Evolutionary conservation across 2,329 filamentous ascomycete species (phyloP).

Genomic region (Simplicillium aogashimaense): DNA sequence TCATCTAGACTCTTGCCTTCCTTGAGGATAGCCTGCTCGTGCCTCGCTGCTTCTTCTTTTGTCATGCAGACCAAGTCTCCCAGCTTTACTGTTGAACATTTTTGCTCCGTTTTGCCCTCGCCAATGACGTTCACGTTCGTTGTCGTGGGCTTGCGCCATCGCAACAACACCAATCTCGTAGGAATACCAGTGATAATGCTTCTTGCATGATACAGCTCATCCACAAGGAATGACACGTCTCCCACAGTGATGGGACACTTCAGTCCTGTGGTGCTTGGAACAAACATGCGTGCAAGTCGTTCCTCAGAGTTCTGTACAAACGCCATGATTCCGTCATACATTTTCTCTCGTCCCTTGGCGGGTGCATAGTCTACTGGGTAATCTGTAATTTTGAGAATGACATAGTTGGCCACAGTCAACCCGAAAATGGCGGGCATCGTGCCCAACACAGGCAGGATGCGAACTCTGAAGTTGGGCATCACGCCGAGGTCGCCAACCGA

Average conservation of each 20-base stretch:
- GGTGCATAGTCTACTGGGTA: constrained; percentile 82
- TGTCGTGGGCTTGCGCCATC: constrained; percentile 62
- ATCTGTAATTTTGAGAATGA: constrained; percentile 70
- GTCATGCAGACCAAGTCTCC: constrained; percentile 82
- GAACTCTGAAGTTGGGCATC: constrained; percentile 82
- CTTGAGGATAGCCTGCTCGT: constrained; percentile 71
- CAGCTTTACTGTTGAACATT: constrained; percentile 57
- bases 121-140: constrained; percentile 53
- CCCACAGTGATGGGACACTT: constrained; percentile 68
- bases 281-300: constrained; percentile 46
- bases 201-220: constrained; percentile 78
- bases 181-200: constrained; percentile 76
- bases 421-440: constrained; percentile 98
- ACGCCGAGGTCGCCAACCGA: constrained; percentile 78
- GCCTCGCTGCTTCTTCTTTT: constrained; percentile 73
- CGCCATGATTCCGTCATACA: constrained; percentile 78
- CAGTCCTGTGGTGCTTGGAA: constrained; percentile 48
- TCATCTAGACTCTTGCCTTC: constrained; percentile 58
- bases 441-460: constrained; percentile 89
- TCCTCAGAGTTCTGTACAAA: constrained; percentile 72
- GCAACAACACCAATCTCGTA: constrained; percentile 67
- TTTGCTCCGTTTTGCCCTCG: constrained; percentile 62
- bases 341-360: constrained; percentile 75
- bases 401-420: constrained; percentile 82
- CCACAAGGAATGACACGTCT: constrained; percentile 79